phyloP scores from a whole-genome alignment of 345 rosid genomes.

The Cardamine occulta region DNA sequence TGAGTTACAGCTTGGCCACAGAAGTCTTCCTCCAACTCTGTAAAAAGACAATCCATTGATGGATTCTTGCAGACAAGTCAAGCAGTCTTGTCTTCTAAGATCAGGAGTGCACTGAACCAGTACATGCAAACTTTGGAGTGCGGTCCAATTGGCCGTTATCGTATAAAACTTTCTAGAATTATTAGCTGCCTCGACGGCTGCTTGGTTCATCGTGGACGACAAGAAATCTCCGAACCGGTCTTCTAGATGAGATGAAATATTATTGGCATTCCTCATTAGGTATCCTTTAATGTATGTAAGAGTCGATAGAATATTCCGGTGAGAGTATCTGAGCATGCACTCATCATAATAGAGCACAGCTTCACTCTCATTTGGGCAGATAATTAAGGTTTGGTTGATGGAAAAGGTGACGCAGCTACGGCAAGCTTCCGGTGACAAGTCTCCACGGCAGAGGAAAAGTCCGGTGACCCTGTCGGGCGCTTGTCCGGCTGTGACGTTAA shows the following conservation, averaged over 20 bases:
- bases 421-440: slow-evolving; percentile 23
- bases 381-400: neutral
- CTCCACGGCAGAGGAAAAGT: slow-evolving; percentile 33
- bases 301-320: slow-evolving; percentile 3
- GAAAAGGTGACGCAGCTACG: slow-evolving; percentile 18
- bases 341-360: slow-evolving; percentile 40
- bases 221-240: neutral
- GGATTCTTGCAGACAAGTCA: slow-evolving; percentile 33
- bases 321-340: slow-evolving; percentile 31
- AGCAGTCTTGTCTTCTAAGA: neutral
- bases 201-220: neutral
- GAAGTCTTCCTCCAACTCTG: slow-evolving; percentile 39
- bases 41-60: neutral
- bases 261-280: neutral
- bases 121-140: neutral
- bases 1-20: slow-evolving; percentile 47
- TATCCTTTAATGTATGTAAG: neutral
- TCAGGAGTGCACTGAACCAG: slow-evolving; percentile 3
- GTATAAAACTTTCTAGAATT: slow-evolving; percentile 38
- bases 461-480: slow-evolving; percentile 16
- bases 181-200: neutral
- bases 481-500: neutral
- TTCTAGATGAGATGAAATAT: neutral
- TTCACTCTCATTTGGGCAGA: slow-evolving; percentile 35
- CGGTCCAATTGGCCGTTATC: neutral